A percentile compares a stretch with the other conserved stretches of the same genome.
phyloP scores from a whole-genome alignment of 352 stramenopile species.

The Phytophthora lateralis region DNA sequence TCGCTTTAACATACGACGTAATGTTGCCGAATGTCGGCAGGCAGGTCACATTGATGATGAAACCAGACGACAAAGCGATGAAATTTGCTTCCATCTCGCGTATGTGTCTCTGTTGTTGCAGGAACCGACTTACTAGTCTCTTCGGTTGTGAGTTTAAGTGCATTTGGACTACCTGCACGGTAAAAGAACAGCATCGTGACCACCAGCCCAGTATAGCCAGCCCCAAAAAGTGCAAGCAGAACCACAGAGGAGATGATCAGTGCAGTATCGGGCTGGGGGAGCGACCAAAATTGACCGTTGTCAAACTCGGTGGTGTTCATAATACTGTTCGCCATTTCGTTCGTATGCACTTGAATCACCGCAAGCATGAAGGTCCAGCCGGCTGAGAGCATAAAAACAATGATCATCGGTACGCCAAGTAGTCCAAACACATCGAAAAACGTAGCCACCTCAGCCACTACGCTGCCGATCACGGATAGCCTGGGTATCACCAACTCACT shows the following conservation, averaged over 20 bases:
- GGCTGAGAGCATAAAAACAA: constrained; percentile 34
- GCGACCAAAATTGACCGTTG: constrained; percentile 47
- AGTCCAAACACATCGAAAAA: constrained; percentile 38
- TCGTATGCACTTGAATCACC: constrained; percentile 33
- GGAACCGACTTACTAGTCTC: background rate
- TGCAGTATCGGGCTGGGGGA: constrained; percentile 16
- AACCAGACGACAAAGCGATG: background rate
- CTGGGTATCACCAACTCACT: background rate
- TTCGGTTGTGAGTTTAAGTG: background rate
- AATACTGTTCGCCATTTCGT: constrained; percentile 31
- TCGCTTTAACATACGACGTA: background rate
- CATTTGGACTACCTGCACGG: constrained; percentile 4
- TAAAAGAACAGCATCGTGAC: constrained; percentile 32
- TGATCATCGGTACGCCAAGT: constrained; percentile 38
- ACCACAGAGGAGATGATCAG: constrained; percentile 19
- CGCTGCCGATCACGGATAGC: background rate
- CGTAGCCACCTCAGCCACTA: constrained; percentile 1
- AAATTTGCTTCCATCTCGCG: background rate
- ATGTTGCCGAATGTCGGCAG: constrained; percentile 11
- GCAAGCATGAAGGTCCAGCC: constrained; percentile 35
- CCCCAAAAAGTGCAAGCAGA: constrained; percentile 29
- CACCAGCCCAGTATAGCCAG: constrained; percentile 33
- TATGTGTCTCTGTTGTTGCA: background rate
- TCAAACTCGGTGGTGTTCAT: constrained; percentile 40
- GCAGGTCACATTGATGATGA: constrained; percentile 3